Conservation (phyloP, 2,329 filamentous ascomycete genomes). For the Peltaster fructicola region DNA sequence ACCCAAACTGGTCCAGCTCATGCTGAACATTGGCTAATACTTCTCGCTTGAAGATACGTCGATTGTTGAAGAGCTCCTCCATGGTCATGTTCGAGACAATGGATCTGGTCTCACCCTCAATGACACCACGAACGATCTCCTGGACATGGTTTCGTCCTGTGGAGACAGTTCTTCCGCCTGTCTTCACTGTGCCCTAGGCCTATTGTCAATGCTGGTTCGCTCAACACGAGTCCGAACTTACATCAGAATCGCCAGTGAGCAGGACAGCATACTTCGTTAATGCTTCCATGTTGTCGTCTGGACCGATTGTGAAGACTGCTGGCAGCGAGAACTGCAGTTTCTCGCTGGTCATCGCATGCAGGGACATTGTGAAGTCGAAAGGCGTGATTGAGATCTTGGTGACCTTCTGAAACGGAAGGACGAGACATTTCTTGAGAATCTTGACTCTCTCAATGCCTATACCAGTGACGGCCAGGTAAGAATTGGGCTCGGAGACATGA, state of each 20-base stretch:
- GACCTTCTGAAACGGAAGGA: constrained; percentile 50
- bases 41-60: constrained; percentile 50
- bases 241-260: constrained; percentile 44
- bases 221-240: too few species aligned
- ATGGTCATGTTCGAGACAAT: constrained; percentile 82
- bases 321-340: constrained; percentile 70
- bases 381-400: constrained; percentile 27
- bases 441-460: constrained; percentile 55
- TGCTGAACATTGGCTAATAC: constrained; percentile 45
- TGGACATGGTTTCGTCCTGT: constrained; percentile 49
- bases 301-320: constrained; percentile 73
- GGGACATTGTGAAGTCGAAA: constrained; percentile 64
- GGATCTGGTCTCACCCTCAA: constrained; percentile 71
- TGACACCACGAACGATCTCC: constrained; percentile 77
- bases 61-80: constrained; percentile 71
- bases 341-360: constrained; percentile 80
- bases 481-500: constrained; percentile 53
- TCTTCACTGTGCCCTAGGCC: constrained; percentile 18
- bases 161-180: constrained; percentile 21
- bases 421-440: constrained; percentile 61
- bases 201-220: too few species aligned
- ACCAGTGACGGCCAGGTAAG: constrained; percentile 68
- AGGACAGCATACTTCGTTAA: constrained; percentile 72
- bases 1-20: constrained; percentile 67
- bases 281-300: constrained; percentile 50